These are phyloP conservation scores for Cucurbita pepo DNA, from an alignment of 306 rosid species.

Conservation along the genomic window DNA sequence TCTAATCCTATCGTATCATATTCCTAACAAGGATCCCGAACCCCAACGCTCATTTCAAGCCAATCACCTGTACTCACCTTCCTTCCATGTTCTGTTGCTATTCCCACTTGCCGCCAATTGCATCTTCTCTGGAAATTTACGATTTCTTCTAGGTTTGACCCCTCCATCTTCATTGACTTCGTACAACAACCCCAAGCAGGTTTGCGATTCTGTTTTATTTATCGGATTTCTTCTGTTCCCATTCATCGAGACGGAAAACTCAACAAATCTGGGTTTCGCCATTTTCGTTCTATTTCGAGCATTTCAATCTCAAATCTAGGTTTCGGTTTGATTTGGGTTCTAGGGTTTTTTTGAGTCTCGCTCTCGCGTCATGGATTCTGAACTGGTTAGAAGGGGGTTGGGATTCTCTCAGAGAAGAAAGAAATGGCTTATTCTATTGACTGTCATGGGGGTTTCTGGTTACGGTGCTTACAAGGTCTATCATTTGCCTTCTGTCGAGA, in stretches of 20 bases:
- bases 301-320: slow-evolving; percentile 2
- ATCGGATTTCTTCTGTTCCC: background rate
- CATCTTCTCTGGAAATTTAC: background rate
- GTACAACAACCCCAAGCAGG: background rate
- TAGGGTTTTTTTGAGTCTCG: background rate
- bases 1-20: background rate
- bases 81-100: background rate
- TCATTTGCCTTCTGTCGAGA: slow-evolving; percentile 40
- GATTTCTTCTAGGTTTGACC: background rate
- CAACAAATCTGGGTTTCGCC: background rate
- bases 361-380: slow-evolving; percentile 36
- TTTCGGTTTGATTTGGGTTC: background rate
- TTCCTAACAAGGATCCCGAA: background rate
- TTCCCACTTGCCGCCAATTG: background rate
- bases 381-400: slow-evolving; percentile 24
- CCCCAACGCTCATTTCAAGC: background rate
- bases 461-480: slow-evolving; percentile 58
- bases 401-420: slow-evolving; percentile 26
- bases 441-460: slow-evolving; percentile 48
- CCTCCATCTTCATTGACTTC: background rate
- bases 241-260: background rate
- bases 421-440: slow-evolving; percentile 40
- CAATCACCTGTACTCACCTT: background rate
- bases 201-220: background rate
- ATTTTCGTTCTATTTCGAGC: background rate